Percentiles rank a stretch among this genome's conserved stretches.
Conservation (phyloP, 306 rosid species). For the Vigna angularis region DNA sequence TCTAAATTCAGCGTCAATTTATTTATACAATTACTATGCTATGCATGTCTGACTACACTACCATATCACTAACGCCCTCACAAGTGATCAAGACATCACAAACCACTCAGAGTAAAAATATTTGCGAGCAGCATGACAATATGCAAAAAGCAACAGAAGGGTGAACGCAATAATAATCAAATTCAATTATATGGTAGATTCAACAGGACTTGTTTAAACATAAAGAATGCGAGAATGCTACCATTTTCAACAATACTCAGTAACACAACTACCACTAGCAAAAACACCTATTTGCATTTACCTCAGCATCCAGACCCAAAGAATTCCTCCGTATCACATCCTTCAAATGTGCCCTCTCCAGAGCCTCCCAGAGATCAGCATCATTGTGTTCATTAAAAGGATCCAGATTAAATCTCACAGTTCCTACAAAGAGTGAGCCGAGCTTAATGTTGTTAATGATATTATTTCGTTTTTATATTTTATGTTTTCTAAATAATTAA, state of each 20-base stretch:
- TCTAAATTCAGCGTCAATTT: slow-evolving; percentile 1
- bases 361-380: slow-evolving; percentile 96
- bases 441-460: slow-evolving; percentile 25
- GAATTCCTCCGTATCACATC: slow-evolving; percentile 81
- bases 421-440: slow-evolving; percentile 57
- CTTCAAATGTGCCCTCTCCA: slow-evolving; percentile 90
- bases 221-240: not conserved
- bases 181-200: slow-evolving; percentile 19
- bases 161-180: slow-evolving; percentile 11
- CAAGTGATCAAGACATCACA: slow-evolving; percentile 4
- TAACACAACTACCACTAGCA: slow-evolving; percentile 4
- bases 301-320: slow-evolving; percentile 91
- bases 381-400: slow-evolving; percentile 86
- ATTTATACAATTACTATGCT: not conserved
- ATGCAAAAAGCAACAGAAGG: slow-evolving; percentile 2
- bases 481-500: not conserved
- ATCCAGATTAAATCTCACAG: slow-evolving; percentile 89
- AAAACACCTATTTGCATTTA: slow-evolving; percentile 38
- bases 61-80: slow-evolving; percentile 6
- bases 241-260: slow-evolving; percentile 4
- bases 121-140: not conserved
- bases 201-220: not conserved
- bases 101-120: not conserved
- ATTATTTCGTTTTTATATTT: not conserved
- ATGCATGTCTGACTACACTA: slow-evolving; percentile 3